phyloP scores from a whole-genome alignment of 352 stramenopile genomes.

The Aphanomyces invadans region DNA sequence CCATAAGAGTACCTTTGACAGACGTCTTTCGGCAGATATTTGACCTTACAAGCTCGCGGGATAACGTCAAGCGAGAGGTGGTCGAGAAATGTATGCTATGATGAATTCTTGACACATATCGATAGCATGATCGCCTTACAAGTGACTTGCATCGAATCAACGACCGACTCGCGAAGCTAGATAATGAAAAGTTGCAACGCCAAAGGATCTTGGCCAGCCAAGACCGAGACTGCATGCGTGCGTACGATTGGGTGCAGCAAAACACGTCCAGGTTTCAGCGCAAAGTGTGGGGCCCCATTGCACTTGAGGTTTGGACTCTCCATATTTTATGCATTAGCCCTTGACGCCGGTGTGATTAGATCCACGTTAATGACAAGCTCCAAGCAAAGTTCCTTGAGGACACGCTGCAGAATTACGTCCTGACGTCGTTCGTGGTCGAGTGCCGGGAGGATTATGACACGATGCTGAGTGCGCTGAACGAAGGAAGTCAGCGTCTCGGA shows the following conservation, averaged over 20 bases:
- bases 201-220: slow-evolving; percentile 44
- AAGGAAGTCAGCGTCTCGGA: slow-evolving; percentile 43
- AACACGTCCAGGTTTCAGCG: slow-evolving; percentile 59
- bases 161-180: slow-evolving; percentile 37
- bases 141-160: slow-evolving; percentile 21
- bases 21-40: background rate
- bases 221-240: slow-evolving; percentile 65
- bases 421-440: slow-evolving; percentile 65
- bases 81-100: too few relatives aligned
- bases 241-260: slow-evolving; percentile 64
- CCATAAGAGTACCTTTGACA: background rate
- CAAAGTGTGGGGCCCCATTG: slow-evolving; percentile 76
- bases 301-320: slow-evolving; percentile 43
- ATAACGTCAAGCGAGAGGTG: too few relatives aligned
- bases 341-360: too few relatives aligned
- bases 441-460: slow-evolving; percentile 77
- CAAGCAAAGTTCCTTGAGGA: slow-evolving; percentile 82
- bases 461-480: slow-evolving; percentile 58
- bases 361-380: slow-evolving; percentile 69
- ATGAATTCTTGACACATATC: too few relatives aligned
- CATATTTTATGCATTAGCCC: background rate
- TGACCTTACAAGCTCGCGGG: background rate
- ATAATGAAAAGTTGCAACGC: slow-evolving; percentile 70
- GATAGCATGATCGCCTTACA: slow-evolving; percentile 13
- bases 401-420: slow-evolving; percentile 70